A percentile compares a stretch with the other conserved stretches of the same genome.
These are phyloP conservation scores for Collybiopsis confluens DNA, from an alignment of 768 basidiomycete genomes.

Conservation along the genomic window DNA sequence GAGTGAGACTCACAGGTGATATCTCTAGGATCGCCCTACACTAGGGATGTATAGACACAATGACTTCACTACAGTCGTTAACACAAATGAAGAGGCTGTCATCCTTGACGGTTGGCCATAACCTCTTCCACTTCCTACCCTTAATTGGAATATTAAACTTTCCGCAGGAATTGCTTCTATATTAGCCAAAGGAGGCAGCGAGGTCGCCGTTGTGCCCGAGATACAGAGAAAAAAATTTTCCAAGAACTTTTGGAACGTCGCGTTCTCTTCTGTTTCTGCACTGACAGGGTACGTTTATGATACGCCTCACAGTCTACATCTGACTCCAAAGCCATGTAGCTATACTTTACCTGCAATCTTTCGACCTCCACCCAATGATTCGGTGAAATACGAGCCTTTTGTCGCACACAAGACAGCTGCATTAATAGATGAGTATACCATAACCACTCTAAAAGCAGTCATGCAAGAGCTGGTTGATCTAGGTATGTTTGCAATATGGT, in stretches of 20 bases:
- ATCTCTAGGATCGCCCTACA: constrained; percentile 42
- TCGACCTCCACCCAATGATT: constrained; percentile 36
- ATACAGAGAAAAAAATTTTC: constrained; percentile 59
- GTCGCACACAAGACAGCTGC: constrained; percentile 36
- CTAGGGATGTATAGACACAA: constrained; percentile 53
- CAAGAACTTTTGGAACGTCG: constrained; percentile 65
- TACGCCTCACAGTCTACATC: no score
- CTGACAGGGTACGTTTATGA: constrained; percentile 42
- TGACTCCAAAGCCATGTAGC: constrained; percentile 14
- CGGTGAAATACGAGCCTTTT: constrained; percentile 34
- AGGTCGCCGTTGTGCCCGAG: constrained; percentile 44
- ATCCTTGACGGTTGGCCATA: constrained; percentile 31
- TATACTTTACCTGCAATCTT: constrained; percentile 49
- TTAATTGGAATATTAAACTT: no score
- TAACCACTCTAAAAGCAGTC: constrained; percentile 43
- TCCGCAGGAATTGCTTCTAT: constrained; percentile 42
- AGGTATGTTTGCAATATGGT: constrained; percentile 20
- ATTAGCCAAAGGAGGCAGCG: constrained; percentile 44
- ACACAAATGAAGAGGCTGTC: constrained; percentile 37
- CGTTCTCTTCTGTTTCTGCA: constrained; percentile 48
- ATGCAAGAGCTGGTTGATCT: constrained; percentile 42
- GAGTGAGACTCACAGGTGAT: background rate
- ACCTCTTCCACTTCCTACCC: no score
- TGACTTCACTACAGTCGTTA: constrained; percentile 33
- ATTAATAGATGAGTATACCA: constrained; percentile 35